These are phyloP conservation scores for Craspedostauros australis DNA, from an alignment of 108 stramenopile species.

Conservation along the genomic window DNA sequence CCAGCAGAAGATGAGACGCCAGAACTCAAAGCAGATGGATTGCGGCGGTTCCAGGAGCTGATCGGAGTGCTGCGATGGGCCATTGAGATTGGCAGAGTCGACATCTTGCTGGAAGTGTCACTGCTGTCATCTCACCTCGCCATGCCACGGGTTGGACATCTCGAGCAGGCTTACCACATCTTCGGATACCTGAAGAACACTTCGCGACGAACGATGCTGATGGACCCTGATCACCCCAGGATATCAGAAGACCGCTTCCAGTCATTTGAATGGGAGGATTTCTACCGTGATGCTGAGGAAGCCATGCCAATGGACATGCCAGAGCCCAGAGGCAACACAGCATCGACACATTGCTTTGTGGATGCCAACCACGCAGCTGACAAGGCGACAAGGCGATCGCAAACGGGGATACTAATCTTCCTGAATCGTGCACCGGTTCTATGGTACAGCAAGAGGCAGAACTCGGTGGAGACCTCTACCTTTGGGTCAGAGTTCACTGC, in stretches of 20 bases:
- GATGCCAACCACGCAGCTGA: constrained; percentile 26
- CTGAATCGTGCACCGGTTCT: constrained; percentile 2
- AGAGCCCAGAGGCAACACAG: constrained; percentile 17
- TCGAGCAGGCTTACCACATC: constrained; percentile 35
- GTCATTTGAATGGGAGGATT: constrained; percentile 12
- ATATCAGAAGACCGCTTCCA: neutral
- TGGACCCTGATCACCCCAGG: neutral
- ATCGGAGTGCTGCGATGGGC: constrained; percentile 43
- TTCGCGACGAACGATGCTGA: constrained; percentile 4
- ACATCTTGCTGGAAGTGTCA: constrained; percentile 31
- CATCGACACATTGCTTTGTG: neutral
- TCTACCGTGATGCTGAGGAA: constrained; percentile 21
- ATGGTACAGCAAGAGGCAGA: constrained; percentile 11
- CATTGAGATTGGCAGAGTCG: constrained; percentile 31
- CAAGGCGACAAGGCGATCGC: constrained; percentile 4
- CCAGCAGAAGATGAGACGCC: constrained; percentile 17
- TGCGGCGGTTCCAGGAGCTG: constrained; percentile 12
- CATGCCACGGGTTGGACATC: constrained; percentile 50
- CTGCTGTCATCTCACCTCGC: constrained; percentile 40
- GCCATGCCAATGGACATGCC: constrained; percentile 18
- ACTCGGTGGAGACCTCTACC: constrained; percentile 11
- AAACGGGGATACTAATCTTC: constrained; percentile 7
- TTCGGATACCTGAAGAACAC: constrained; percentile 39
- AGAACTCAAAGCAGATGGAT: constrained; percentile 3
- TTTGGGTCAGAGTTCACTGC: constrained; percentile 15